phyloP scores from a whole-genome alignment of 495 filamentous ascomycete genomes.

The Hypoxylon trugodes region DNA sequence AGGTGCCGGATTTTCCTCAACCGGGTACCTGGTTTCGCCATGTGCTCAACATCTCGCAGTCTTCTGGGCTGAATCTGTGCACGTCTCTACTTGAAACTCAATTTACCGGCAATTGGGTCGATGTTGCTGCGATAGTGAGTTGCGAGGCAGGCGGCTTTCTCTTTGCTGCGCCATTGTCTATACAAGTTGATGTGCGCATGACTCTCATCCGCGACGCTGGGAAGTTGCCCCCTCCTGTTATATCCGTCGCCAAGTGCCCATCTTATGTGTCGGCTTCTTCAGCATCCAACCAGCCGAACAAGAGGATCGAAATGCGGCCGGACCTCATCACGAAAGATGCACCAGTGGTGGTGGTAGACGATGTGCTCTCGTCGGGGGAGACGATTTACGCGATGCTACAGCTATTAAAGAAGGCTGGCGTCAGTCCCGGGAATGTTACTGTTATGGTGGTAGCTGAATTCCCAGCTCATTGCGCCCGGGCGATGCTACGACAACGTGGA shows the following conservation, averaged over 20 bases:
- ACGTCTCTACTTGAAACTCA: conserved; percentile 59
- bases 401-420: conserved; percentile 58
- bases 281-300: conserved; percentile 45
- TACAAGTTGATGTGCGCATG: conserved; percentile 56
- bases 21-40: conserved; percentile 64
- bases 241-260: conserved; percentile 57
- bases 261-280: conserved; percentile 69
- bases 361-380: conserved; percentile 68
- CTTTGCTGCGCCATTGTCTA: conserved; percentile 64
- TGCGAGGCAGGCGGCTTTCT: conserved; percentile 68
- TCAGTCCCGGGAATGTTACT: conserved; percentile 54
- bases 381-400: conserved; percentile 67
- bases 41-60: conserved; percentile 65
- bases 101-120: conserved; percentile 60
- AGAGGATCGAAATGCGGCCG: conserved; percentile 61
- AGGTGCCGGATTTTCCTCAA: conserved; percentile 61
- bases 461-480: conserved; percentile 65
- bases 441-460: conserved; percentile 71
- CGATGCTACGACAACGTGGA: conserved; percentile 58
- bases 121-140: conserved; percentile 57
- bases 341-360: conserved; percentile 68
- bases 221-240: conserved; percentile 67
- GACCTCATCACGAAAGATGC: conserved; percentile 54
- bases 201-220: conserved; percentile 65
- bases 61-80: conserved; percentile 62